Conservation (phyloP, 768 basidiomycete genomes). For the Cyclocybe cylindracea region DNA sequence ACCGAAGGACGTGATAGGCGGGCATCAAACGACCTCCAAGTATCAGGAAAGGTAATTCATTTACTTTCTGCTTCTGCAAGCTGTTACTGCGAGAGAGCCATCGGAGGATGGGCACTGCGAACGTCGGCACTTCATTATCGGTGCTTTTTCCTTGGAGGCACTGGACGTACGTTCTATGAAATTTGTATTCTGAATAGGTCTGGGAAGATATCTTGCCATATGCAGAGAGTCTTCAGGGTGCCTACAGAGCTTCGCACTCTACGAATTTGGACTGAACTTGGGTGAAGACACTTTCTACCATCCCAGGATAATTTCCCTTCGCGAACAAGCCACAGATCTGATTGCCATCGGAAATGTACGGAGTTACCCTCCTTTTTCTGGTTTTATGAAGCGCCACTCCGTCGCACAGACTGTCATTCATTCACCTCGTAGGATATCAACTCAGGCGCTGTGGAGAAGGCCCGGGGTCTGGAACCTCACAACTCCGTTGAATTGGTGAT, state of each 20-base stretch:
- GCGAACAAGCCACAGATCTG: slow-evolving; percentile 31
- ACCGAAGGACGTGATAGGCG: too few species aligned
- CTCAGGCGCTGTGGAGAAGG: slow-evolving; percentile 32
- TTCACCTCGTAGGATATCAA: slow-evolving; percentile 22
- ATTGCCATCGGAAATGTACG: slow-evolving; percentile 37
- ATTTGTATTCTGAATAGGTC: too few species aligned
- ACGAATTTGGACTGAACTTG: slow-evolving; percentile 38
- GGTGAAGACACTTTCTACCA: slow-evolving; percentile 42
- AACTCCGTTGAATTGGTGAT: slow-evolving; percentile 58
- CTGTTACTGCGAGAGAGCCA: too few species aligned
- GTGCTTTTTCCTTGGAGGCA: too few species aligned
- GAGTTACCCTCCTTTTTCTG: background rate
- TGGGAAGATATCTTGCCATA: slow-evolving; percentile 39
- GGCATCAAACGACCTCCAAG: too few species aligned
- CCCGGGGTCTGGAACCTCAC: slow-evolving; percentile 33
- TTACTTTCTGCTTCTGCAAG: too few species aligned
- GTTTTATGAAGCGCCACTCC: too few species aligned
- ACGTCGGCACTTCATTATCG: too few species aligned
- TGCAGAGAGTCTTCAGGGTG: slow-evolving; percentile 39
- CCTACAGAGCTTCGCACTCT: slow-evolving; percentile 40
- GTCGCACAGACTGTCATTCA: background rate
- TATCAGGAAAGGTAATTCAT: too few species aligned
- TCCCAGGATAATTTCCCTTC: slow-evolving; percentile 33
- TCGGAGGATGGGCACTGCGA: too few species aligned
- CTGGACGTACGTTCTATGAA: too few species aligned